Conservation (phyloP, 306 rosid species). For the Arachis stenosperma region DNA sequence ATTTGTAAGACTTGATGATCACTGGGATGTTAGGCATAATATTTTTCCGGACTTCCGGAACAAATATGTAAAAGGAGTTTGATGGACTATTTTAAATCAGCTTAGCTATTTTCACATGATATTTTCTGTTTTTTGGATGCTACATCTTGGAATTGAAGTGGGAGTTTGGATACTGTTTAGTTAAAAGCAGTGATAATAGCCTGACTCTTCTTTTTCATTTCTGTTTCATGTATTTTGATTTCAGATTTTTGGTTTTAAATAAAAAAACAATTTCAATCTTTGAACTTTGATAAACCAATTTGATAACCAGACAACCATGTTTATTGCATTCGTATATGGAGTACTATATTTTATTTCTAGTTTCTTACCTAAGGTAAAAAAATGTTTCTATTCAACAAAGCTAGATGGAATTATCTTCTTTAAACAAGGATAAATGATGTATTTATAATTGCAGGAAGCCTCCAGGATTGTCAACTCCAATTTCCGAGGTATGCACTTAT, state of each 20-base stretch:
- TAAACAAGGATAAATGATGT: slow-evolving; percentile 17
- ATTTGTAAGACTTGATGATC: not conserved
- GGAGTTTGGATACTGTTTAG: not conserved
- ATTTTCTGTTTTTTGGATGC: not conserved
- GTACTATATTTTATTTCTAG: slow-evolving; percentile 5
- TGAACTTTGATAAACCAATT: slow-evolving; percentile 12
- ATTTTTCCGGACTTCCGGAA: not conserved
- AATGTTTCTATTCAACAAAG: slow-evolving; percentile 6
- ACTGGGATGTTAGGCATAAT: not conserved
- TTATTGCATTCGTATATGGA: slow-evolving; percentile 24
- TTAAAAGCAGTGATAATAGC: slow-evolving; percentile 16
- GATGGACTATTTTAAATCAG: not conserved
- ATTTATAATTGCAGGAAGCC: slow-evolving; percentile 51
- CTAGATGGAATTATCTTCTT: slow-evolving; percentile 14
- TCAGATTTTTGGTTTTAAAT: not conserved
- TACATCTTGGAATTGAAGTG: not conserved
- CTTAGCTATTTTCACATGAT: not conserved
- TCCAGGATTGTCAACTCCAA: slow-evolving; percentile 42
- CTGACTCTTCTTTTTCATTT: slow-evolving; percentile 12
- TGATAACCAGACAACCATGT: slow-evolving; percentile 16
- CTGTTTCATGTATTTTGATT: slow-evolving; percentile 22
- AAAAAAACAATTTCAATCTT: not conserved
- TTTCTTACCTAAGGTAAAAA: slow-evolving; percentile 16
- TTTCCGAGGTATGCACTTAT: slow-evolving; percentile 52
- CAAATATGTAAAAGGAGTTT: not conserved